Base-by-base conservation (phyloP, 2,329 filamentous ascomycete genomes). In the Didymella sp. region DNA sequence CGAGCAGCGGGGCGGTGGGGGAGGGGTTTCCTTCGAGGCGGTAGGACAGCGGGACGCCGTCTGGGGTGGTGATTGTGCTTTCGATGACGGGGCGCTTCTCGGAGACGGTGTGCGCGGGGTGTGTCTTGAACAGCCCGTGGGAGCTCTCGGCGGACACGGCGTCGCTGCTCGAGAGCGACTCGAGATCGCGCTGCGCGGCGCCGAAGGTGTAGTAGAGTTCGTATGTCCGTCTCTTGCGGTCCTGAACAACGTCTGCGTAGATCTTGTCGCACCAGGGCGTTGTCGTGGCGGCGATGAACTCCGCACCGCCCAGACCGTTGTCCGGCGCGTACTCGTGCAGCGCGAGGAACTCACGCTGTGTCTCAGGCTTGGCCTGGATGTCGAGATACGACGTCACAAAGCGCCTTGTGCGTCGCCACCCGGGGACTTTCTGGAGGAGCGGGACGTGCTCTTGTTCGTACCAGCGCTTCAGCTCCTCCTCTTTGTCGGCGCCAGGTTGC, bases 151-250 rank as follows among this genome's bases (percentile, higher is more conserved):
- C 89, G 0, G 79, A 74, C 0, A 81, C 79, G 1, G 77, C 70
- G 1, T 80, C 76, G 3, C 82, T 79, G 1, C 75, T 75, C 0
- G 84, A 79, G 1, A 91, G 76, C 6, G 84, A 81, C 0, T 80
- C 67, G 3, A 94, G 80, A 63, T 94, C 89, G 22, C 90, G 83
- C 0, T 90, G 87, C 0, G 85, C 90, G 0, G 89, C 84, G 0
- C 91, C 90, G 69, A 96, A 96, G 11, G 89, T 87, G 74, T 95
- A 93, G 74, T 91, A 90, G 60, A 93, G 84, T 30, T 85, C 80
- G 76, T 91, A 95, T 0, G 82, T 81, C 17, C 89, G 82, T 41
- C 86, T 81, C 11, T 77, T 80, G 67, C 85, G 85, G 43, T 79
- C 75, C 21, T 80, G 82, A 11, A 91, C 83, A 13, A 86, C 82